Evolutionary conservation across 768 basidiomycete species (phyloP).

Genomic region (Boletus tylopilopsis): DNA sequence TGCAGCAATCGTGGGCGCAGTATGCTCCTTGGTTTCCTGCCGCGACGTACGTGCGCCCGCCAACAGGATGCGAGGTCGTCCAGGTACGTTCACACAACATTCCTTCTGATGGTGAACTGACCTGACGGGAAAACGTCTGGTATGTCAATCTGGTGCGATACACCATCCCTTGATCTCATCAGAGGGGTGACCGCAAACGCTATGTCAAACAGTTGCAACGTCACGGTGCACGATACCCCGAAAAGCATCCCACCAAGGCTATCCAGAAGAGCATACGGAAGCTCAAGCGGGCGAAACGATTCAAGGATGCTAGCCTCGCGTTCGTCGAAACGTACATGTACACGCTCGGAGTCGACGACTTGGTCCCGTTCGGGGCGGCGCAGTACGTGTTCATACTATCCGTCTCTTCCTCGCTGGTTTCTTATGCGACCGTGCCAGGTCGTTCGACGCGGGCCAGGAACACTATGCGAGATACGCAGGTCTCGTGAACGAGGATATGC

Average conservation of each 20-base stretch:
- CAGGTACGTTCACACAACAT: slow-evolving; percentile 39
- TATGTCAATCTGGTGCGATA: slow-evolving; percentile 19
- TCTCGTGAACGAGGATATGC: slow-evolving; percentile 39
- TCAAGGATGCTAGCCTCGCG: slow-evolving; percentile 39
- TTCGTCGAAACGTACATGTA: slow-evolving; percentile 59
- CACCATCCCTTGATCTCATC: background rate
- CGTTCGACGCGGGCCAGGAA: slow-evolving; percentile 46
- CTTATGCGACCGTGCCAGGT: no score
- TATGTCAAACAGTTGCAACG: slow-evolving; percentile 55
- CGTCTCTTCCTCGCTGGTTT: slow-evolving; percentile 42
- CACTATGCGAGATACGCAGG: slow-evolving; percentile 49
- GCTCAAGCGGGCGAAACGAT: slow-evolving; percentile 43
- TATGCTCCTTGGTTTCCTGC: slow-evolving; percentile 57
- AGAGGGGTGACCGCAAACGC: no score
- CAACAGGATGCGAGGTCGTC: slow-evolving; percentile 43
- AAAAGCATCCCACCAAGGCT: slow-evolving; percentile 35
- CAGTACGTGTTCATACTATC: slow-evolving; percentile 65
- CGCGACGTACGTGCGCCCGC: slow-evolving; percentile 41
- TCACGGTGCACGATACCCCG: slow-evolving; percentile 76
- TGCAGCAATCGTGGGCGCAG: slow-evolving; percentile 45
- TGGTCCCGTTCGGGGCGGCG: slow-evolving; percentile 62
- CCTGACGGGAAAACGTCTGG: background rate
- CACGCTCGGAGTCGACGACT: slow-evolving; percentile 49
- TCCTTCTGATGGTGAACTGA: no score
- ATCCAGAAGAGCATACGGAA: slow-evolving; percentile 50